phyloP scores from a whole-genome alignment of 495 filamentous ascomycete species.

The Penicillium diatomitis region DNA sequence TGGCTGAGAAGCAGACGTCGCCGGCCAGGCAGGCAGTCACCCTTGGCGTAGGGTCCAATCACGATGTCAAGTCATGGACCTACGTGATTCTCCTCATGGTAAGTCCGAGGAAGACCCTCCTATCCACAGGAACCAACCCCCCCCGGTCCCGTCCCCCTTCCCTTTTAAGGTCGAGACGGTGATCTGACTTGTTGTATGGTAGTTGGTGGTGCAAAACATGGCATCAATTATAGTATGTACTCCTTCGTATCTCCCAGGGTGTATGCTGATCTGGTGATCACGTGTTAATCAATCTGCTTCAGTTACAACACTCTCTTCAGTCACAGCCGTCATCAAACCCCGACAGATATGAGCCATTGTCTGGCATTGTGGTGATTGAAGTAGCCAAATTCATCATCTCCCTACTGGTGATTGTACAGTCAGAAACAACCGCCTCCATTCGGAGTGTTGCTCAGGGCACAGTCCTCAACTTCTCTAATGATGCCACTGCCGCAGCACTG shows the following conservation, averaged over 20 bases:
- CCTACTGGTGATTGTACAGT: neutral
- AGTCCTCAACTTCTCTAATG: neutral
- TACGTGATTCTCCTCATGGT: neutral
- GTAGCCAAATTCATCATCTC: neutral
- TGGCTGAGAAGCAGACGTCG: too few relatives aligned
- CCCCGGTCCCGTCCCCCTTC: too few relatives aligned
- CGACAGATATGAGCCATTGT: neutral
- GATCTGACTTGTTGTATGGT: neutral
- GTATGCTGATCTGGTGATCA: too few relatives aligned
- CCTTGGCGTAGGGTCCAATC: neutral
- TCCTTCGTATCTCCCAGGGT: too few relatives aligned
- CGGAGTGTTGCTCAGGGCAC: neutral
- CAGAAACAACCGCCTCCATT: neutral
- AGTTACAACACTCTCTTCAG: neutral
- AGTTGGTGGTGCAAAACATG: neutral
- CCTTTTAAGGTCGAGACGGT: too few relatives aligned
- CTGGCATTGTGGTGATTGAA: neutral
- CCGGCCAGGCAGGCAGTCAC: too few relatives aligned
- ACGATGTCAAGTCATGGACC: neutral
- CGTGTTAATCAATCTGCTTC: too few relatives aligned
- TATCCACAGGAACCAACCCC: too few relatives aligned
- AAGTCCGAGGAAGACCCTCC: neutral
- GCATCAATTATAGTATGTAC: neutral
- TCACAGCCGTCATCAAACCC: neutral
- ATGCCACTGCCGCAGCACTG: neutral